Evolutionary conservation across 257 asterid genomes (phyloP).

Genomic region (Mentha longifolia): DNA sequence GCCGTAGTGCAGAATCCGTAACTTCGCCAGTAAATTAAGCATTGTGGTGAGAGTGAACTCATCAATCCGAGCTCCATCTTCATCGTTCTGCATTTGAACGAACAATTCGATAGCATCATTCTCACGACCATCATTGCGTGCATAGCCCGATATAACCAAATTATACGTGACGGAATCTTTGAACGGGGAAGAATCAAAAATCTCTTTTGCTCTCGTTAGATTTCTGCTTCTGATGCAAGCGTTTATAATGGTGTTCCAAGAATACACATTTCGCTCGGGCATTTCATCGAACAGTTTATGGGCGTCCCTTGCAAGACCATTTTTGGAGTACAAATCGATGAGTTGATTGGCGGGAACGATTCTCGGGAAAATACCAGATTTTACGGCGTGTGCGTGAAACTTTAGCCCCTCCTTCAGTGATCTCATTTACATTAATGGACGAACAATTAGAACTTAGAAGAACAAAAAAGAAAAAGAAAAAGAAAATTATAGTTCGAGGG

Average conservation of each 20-base stretch:
- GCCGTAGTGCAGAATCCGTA: conserved; percentile 54
- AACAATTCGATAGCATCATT: conserved; percentile 57
- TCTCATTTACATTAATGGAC: conserved; percentile 46
- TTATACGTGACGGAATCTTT: conserved; percentile 78
- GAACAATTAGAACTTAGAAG: too few species aligned
- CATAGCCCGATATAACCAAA: conserved; percentile 70
- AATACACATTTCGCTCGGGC: conserved; percentile 70
- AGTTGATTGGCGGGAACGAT: conserved; percentile 57
- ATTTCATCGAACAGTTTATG: conserved; percentile 76
- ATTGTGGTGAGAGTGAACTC: conserved; percentile 79
- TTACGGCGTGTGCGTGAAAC: conserved; percentile 52
- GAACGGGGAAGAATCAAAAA: conserved; percentile 61
- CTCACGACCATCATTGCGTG: conserved; percentile 53
- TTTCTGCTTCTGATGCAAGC: conserved; percentile 57
- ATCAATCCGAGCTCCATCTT: conserved; percentile 46
- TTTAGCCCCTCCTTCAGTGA: conserved; percentile 56
- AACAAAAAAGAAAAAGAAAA: too few species aligned
- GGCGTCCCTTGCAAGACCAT: conserved; percentile 55
- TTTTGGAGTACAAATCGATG: conserved; percentile 50
- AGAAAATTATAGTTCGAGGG: too few species aligned
- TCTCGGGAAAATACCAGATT: conserved; percentile 50
- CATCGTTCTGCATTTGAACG: conserved; percentile 53
- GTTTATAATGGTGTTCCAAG: conserved; percentile 80
- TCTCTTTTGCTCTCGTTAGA: conserved; percentile 49
- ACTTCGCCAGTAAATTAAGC: conserved; percentile 70